Evolutionary conservation across 2,329 filamentous ascomycete species (phyloP), one percentile per base, ranked within the genome.

Genomic region (Pezicula rhizophila): DNA sequence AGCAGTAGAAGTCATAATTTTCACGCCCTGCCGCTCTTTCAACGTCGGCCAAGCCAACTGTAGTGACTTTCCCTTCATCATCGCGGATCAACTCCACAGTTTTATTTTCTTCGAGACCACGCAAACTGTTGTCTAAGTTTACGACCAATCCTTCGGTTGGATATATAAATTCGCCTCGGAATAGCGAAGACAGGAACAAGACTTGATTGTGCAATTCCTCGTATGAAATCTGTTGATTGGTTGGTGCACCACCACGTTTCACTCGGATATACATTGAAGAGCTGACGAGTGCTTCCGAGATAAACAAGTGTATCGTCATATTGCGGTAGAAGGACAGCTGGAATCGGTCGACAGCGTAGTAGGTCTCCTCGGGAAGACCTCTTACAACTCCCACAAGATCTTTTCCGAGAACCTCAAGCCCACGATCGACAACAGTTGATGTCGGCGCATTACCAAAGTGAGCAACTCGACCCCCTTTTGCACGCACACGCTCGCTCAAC

Each of bases 1-100:
- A 99, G 70, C 92, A 97, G 70, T 97, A 97, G 68, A 99, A 99
- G 64, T 99, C 93, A 61, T 87, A 99, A 61, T 96, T 97, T 67
- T 99, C 93, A 34, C 92, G 76, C 1, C 93, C 93, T 6, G 79
- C 82, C 26, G 78, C 75, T 15, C 91, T 78, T 66, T 99, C 93
- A 3, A 78, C 70, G 5, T 87, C 80, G 15, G 87, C 85, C 7
- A 99, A 74, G 4, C 89, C 89, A 34, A 96, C 72, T 48, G 73
- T 80, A 1, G 73, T 71, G n/a, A 89, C 77, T 0, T 77, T 74
- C 0, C 74, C 75, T 5, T 73, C 69, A 0, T 73, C 69, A 34
- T 78, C 70, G 12, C 82, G 76, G 10, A 80, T 78, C 14, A 95
- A 71, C 5, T 78, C 76, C 31, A 99, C 81, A 8, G 97, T 80